Percentiles rank a stretch among this genome's conserved stretches.
These are phyloP conservation scores for Quercus rubra DNA, from an alignment of 306 rosid genomes.

Conservation along the genomic window DNA sequence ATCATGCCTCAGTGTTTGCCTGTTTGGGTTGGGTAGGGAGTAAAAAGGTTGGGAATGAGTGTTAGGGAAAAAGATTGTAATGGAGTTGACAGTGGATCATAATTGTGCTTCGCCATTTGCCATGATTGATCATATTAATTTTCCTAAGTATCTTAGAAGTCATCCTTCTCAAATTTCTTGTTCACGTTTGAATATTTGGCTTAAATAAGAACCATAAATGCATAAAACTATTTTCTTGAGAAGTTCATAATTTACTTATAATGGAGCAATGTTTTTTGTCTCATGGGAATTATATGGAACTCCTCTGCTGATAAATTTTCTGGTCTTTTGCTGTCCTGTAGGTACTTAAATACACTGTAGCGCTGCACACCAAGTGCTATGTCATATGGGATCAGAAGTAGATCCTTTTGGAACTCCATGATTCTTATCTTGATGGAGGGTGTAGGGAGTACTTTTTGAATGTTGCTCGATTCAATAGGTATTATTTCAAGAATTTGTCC, in stretches of 20 bases:
- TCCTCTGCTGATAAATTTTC: background rate
- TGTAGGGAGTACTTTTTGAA: background rate
- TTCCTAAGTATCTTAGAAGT: background rate
- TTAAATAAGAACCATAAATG: background rate
- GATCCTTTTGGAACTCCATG: background rate
- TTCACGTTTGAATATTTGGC: background rate
- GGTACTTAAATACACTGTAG: slow-evolving; percentile 21
- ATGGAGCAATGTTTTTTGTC: background rate
- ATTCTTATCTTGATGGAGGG: background rate
- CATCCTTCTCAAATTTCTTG: background rate
- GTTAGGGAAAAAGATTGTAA: background rate
- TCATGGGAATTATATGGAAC: background rate
- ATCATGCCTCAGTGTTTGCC: too few species aligned
- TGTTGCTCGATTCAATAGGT: background rate
- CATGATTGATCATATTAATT: background rate
- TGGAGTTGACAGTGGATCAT: background rate
- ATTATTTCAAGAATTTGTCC: background rate
- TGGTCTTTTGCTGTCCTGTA: slow-evolving; percentile 2
- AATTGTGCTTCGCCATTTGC: background rate
- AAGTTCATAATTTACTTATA: background rate
- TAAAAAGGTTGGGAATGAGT: background rate
- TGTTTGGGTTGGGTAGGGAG: background rate
- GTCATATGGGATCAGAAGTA: slow-evolving; percentile 2
- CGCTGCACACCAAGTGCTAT: slow-evolving; percentile 8
- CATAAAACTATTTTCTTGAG: background rate